These are phyloP conservation scores for Cyclotella baltica DNA, from an alignment of 108 stramenopile species.

Conservation along the genomic window DNA sequence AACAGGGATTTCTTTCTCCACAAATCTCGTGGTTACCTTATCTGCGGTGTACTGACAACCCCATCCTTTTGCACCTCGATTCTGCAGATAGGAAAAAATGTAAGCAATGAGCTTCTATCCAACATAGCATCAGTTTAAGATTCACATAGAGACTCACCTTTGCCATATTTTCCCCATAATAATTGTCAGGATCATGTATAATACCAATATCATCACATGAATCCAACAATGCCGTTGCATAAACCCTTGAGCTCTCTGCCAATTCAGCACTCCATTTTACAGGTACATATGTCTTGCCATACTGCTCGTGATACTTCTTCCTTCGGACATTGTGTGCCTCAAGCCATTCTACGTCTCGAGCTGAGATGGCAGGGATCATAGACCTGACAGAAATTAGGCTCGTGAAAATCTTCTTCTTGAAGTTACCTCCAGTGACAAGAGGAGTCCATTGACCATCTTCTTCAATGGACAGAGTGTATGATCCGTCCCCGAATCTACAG, in stretches of 20 bases:
- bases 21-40: constrained; percentile 19
- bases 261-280: constrained; percentile 28
- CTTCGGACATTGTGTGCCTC: constrained; percentile 17
- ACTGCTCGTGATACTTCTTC: constrained; percentile 15
- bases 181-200: constrained; percentile 15
- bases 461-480: constrained; percentile 12
- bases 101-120: too few species aligned
- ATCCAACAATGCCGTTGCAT: constrained; percentile 17
- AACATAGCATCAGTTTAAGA: too few species aligned
- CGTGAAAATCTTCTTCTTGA: constrained; percentile 5
- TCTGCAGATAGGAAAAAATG: background rate
- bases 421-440: constrained; percentile 6
- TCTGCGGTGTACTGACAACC: constrained; percentile 12
- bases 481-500: constrained; percentile 4
- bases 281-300: constrained; percentile 16
- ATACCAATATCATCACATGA: constrained; percentile 14
- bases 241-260: background rate
- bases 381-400: background rate
- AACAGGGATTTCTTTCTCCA: constrained; percentile 11
- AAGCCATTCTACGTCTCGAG: constrained; percentile 21
- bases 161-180: constrained; percentile 28
- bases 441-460: background rate
- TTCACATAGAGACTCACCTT: too few species aligned
- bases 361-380: background rate
- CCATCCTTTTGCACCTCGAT: constrained; percentile 20